These are phyloP conservation scores for Trichoderma aggressivum DNA, from an alignment of 2,329 filamentous ascomycete species.

Conservation along the genomic window DNA sequence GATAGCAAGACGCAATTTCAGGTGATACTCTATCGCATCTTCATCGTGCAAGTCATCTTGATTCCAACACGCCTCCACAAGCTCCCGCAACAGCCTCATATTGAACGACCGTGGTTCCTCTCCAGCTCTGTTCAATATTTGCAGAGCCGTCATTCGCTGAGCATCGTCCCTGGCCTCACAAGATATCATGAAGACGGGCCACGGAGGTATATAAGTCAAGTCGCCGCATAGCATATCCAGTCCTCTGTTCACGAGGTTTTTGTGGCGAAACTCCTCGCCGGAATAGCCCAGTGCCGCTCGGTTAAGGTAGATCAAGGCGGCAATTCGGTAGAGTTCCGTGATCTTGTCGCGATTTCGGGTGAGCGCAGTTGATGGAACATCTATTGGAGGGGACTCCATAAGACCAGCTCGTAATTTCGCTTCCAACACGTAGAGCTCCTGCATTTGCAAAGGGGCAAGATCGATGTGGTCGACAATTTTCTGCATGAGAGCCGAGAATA, in stretches of 20 bases:
- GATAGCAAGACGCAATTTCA: not conserved
- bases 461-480: not conserved
- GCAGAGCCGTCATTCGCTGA: not conserved
- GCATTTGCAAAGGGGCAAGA: not conserved
- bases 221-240: not conserved
- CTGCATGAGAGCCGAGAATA: not conserved
- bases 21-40: not conserved
- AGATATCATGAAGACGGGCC: not conserved
- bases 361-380: not conserved
- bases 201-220: not conserved
- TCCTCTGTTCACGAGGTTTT: not conserved
- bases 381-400: not conserved
- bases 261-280: not conserved
- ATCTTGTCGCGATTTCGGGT: not conserved
- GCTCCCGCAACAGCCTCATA: not conserved
- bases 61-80: conserved; percentile 8
- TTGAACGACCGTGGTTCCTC: not conserved
- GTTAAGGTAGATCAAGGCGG: not conserved
- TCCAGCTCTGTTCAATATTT: not conserved
- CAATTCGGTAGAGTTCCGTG: not conserved
- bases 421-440: not conserved
- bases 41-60: conserved; percentile 3
- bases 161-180: not conserved
- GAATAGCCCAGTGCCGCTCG: conserved; percentile 5
- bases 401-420: not conserved